Evolutionary conservation across 106 monocot species (phyloP).

Genomic region (Gastrodia elata): DNA sequence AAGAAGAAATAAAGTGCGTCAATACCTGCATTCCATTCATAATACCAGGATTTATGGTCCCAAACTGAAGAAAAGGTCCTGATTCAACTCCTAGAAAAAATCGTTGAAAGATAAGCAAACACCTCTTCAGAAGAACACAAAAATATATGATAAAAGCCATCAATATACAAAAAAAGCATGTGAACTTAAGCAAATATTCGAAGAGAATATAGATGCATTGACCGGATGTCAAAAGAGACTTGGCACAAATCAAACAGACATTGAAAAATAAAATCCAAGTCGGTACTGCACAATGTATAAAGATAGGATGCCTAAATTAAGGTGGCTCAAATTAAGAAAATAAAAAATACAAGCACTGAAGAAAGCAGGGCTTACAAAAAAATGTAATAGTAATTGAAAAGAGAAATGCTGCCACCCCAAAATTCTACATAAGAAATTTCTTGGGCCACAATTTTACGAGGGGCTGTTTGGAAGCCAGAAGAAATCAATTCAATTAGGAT

Average conservation of each 20-base stretch:
- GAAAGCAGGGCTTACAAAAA: neutral
- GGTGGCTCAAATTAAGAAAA: neutral
- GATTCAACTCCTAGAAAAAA: conserved; percentile 7
- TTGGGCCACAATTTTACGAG: too few relatives aligned
- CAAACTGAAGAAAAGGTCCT: conserved; percentile 13
- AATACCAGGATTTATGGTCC: conserved; percentile 13
- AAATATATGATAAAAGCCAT: neutral
- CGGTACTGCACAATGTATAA: too few relatives aligned
- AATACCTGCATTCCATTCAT: conserved; percentile 17
- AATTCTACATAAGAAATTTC: too few relatives aligned
- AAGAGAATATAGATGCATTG: neutral
- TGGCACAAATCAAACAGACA: neutral
- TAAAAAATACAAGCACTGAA: neutral
- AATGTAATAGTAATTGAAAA: neutral
- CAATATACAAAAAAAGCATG: neutral
- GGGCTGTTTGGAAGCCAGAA: too few relatives aligned
- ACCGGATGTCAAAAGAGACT: neutral
- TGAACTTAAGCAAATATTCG: neutral
- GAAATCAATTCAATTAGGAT: too few relatives aligned
- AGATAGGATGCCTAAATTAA: conserved; percentile 3
- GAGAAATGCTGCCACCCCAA: too few relatives aligned
- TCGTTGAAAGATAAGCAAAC: neutral
- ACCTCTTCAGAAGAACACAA: neutral
- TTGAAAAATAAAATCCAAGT: too few relatives aligned
- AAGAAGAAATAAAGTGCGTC: neutral